Percentiles rank a stretch among this genome's conserved stretches.
Evolutionary conservation across 2,329 filamentous ascomycete genomes (phyloP).

Genomic region (Trichophyton schoenleinii): DNA sequence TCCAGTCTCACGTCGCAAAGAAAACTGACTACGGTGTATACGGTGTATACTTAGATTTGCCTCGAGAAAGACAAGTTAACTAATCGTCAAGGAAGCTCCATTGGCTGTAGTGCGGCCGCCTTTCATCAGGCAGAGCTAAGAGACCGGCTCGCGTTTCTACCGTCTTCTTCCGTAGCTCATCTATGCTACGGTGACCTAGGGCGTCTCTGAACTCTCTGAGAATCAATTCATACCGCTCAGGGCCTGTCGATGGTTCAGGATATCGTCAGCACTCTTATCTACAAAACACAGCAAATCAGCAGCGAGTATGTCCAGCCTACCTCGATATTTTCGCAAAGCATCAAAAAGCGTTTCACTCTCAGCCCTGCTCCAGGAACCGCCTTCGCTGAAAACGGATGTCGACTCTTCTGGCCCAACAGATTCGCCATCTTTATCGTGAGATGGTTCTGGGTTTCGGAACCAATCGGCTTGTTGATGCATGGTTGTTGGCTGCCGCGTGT

Average conservation of each 20-base stretch:
- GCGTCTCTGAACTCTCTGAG: not conserved
- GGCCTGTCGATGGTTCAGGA: not conserved
- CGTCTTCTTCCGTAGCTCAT: conserved; percentile 2
- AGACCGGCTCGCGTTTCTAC: conserved; percentile 4
- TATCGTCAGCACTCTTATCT: not conserved
- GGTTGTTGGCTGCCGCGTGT: not conserved
- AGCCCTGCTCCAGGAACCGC: not conserved
- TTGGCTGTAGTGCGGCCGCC: not conserved
- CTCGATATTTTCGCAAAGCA: conserved; percentile 6
- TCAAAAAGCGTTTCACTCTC: conserved; percentile 3
- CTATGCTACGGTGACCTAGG: conserved; percentile 4
- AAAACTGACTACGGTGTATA: not conserved
- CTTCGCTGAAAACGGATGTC: not conserved
- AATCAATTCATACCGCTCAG: conserved; percentile 4
- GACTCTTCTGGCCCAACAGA: not conserved
- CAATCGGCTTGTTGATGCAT: not conserved
- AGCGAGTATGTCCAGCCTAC: not conserved
- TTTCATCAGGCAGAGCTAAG: conserved; percentile 5
- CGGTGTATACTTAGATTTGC: not conserved
- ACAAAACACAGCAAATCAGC: not conserved
- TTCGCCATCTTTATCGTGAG: not conserved
- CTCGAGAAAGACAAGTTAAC: not conserved
- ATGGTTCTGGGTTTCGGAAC: not conserved
- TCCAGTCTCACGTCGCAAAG: not conserved
- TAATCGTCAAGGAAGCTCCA: conserved; percentile 8